phyloP scores from a whole-genome alignment of 192 early-diverging fungal species.

The Coemansia sp. region DNA sequence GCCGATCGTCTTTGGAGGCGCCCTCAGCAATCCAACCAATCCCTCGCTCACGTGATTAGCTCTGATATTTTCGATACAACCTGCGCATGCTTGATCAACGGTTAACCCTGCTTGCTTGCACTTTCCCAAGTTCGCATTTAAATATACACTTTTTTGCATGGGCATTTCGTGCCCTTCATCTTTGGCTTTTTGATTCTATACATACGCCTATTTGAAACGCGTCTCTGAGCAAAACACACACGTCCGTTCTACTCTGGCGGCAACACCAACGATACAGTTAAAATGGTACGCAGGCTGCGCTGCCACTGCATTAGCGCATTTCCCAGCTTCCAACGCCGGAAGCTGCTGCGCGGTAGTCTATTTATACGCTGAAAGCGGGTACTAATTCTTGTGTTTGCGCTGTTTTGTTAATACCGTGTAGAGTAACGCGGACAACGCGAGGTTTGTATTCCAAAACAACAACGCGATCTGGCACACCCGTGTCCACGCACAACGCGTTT shows the following conservation, averaged over 20 bases:
- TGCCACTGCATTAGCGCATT: not conserved
- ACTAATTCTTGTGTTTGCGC: not conserved
- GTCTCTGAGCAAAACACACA: not conserved
- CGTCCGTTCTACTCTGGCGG: too few species aligned
- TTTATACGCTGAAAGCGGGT: not conserved
- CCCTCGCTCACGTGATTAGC: not conserved
- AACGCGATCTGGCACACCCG: not conserved
- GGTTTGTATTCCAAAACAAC: slow-evolving; percentile 8
- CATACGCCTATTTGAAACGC: not conserved
- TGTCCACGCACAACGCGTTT: not conserved
- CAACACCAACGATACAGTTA: not conserved
- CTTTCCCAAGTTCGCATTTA: not conserved
- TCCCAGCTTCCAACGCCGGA: not conserved
- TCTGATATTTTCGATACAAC: not conserved
- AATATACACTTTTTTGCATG: not conserved
- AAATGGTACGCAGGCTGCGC: not conserved
- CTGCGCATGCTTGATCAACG: too few species aligned
- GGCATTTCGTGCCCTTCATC: not conserved
- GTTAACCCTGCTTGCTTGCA: too few species aligned
- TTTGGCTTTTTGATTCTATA: not conserved
- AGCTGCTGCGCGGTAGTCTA: not conserved
- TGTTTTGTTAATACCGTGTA: slow-evolving; percentile 3
- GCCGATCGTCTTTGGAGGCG: too few species aligned
- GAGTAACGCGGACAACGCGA: slow-evolving; percentile 5
- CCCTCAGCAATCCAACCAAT: not conserved